Evolutionary conservation across 768 basidiomycete species (phyloP), one percentile per base, ranked within the genome.

Genomic region (Flagelloscypha sp.): DNA sequence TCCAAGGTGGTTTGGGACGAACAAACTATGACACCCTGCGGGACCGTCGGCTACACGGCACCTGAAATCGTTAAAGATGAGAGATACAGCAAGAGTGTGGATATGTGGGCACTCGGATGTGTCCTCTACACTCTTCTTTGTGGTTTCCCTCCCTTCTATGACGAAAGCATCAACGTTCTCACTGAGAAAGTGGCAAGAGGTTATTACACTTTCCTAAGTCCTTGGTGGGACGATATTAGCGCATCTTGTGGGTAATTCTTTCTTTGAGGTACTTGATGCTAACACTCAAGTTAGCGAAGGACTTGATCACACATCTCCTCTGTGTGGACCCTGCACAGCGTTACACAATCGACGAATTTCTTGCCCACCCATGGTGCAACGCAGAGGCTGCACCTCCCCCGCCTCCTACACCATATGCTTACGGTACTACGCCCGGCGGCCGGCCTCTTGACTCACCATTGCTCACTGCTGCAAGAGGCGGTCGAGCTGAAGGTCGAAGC

Each of bases 21-120:
- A 53, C 82, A 97, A 54, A 99, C 95, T 5, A 93, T 88, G 85
- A 99, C 95, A 10, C 95, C 95, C 15, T 99, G 95, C 51, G 95
- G 95, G n/a, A 99, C 95, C 3, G 94, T 99, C 21, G 95, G 95
- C 15, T 99, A 99, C 59, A 99, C 95, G 2, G 95, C 95, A 5
- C 95, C 95, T 5, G 95, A 99, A 62, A 99, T 99, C 42, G 95
- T 99, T 49, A 98, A 97, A 62, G 95, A 98, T 53, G 94, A 99
- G 62, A 74, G 90, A 19, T 94, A 94, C 55, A 84, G 79, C 56
- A 93, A 92, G 61, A 89, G 85, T 50, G 94, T 98, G 36, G 95
- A 99, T 54, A 97, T 98, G 95, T 99, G 95, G 95, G 95, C 95
- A 2, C 64, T 99, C 24, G 95, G 95, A 25, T 99, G 95, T 57